Conservation (phyloP, 163 green algal species). For the Prototheca wickerhamii region DNA sequence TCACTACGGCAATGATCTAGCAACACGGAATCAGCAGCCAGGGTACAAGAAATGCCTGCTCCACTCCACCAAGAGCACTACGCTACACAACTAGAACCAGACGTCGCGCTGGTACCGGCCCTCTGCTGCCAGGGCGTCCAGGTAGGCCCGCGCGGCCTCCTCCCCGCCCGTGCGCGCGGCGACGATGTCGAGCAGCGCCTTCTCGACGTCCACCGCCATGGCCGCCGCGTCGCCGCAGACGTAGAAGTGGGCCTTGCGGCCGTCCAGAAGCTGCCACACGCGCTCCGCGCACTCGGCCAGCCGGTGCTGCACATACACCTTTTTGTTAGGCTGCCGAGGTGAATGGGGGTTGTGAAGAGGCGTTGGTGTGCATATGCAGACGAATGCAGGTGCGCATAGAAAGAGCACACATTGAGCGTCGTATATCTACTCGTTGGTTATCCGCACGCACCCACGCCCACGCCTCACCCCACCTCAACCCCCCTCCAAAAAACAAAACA, state of each 20-base stretch:
- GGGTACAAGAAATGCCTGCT: background rate
- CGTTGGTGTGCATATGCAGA: too few relatives aligned
- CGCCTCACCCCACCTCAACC: background rate
- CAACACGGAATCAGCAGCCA: too few relatives aligned
- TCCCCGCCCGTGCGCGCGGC: constrained; percentile 10
- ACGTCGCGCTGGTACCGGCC: constrained; percentile 79
- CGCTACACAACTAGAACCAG: constrained; percentile 51
- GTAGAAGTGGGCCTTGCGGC: constrained; percentile 65
- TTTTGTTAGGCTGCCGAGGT: constrained; percentile 12
- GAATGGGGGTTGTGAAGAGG: background rate
- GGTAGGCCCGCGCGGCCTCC: constrained; percentile 38
- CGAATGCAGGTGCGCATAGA: background rate
- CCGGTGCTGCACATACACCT: constrained; percentile 79
- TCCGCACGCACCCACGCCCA: background rate
- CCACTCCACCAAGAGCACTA: too few relatives aligned
- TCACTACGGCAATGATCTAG: too few relatives aligned
- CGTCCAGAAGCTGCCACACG: constrained; percentile 51
- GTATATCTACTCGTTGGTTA: too few relatives aligned
- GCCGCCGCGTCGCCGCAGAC: constrained; percentile 89
- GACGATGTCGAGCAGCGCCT: constrained; percentile 50
- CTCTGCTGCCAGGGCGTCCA: constrained; percentile 52
- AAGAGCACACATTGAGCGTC: too few relatives aligned
- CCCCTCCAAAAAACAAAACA: too few relatives aligned
- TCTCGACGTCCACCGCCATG: constrained; percentile 96
- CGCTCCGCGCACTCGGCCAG: constrained; percentile 34